Conservation (phyloP, 345 rosid species). For the Citrus trifoliata region DNA sequence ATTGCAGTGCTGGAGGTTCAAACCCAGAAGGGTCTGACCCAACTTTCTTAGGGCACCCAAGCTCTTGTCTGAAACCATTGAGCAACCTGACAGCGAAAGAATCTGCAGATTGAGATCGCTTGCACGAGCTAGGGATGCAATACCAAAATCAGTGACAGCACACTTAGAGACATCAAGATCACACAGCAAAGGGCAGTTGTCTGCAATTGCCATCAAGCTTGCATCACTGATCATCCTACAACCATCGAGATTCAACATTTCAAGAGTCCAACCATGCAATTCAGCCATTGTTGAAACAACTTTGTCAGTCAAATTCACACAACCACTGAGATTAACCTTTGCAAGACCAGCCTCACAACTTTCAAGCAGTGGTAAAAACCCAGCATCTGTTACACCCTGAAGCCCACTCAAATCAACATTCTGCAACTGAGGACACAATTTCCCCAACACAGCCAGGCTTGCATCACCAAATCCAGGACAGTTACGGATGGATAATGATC, state of each 20-base stretch:
- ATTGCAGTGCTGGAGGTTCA: slow-evolving; percentile 82
- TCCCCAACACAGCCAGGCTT: slow-evolving; percentile 61
- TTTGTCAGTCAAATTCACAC: slow-evolving; percentile 64
- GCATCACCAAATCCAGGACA: slow-evolving; percentile 89
- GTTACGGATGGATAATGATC: slow-evolving; percentile 56
- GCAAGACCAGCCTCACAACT: slow-evolving; percentile 60
- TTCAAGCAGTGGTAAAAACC: slow-evolving; percentile 57
- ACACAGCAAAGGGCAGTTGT: slow-evolving; percentile 61
- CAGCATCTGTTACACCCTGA: slow-evolving; percentile 65
- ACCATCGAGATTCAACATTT: slow-evolving; percentile 67
- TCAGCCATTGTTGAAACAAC: slow-evolving; percentile 53
- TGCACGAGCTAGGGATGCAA: slow-evolving; percentile 52
- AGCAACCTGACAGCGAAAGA: slow-evolving; percentile 71
- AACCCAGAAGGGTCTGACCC: slow-evolving; percentile 67
- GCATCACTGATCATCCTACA: slow-evolving; percentile 66
- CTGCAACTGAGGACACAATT: slow-evolving; percentile 71
- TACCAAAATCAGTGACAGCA: slow-evolving; percentile 60
- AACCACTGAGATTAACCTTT: slow-evolving; percentile 76
- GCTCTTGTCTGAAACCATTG: slow-evolving; percentile 63
- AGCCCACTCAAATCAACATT: slow-evolving; percentile 68
- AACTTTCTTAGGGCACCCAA: slow-evolving; percentile 45
- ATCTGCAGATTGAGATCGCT: slow-evolving; percentile 63
- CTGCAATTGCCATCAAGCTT: slow-evolving; percentile 61
- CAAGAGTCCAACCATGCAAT: slow-evolving; percentile 68
- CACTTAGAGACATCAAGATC: slow-evolving; percentile 82